These are phyloP conservation scores for Gossypium raimondii DNA, from an alignment of 345 rosid genomes.

Conservation along the genomic window DNA sequence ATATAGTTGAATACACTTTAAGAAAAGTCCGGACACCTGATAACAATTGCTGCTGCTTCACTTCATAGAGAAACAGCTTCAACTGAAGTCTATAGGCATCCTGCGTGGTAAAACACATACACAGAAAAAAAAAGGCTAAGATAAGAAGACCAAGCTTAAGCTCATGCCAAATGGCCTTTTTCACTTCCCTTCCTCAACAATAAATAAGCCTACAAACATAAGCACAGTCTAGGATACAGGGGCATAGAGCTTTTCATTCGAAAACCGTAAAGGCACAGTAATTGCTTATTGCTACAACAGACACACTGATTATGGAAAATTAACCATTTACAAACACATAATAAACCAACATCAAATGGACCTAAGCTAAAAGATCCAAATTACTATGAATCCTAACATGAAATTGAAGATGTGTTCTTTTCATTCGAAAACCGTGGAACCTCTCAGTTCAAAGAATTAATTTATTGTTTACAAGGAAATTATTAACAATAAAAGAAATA, in stretches of 20 bases:
- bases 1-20: conserved; percentile 81
- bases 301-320: background rate
- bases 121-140: background rate
- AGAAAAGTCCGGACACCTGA: conserved; percentile 80
- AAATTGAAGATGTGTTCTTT: background rate
- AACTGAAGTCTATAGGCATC: conserved; percentile 94
- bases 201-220: background rate
- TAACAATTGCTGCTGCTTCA: conserved; percentile 87
- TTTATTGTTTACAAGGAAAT: background rate
- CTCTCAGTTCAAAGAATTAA: background rate
- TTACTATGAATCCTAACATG: background rate
- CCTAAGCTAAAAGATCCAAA: background rate
- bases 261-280: too few relatives aligned
- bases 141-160: background rate
- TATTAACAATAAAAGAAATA: background rate
- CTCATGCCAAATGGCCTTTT: background rate
- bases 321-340: background rate
- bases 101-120: conserved; percentile 28
- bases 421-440: background rate
- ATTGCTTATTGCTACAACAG: background rate
- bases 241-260: background rate
- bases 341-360: background rate
- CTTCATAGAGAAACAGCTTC: conserved; percentile 92
- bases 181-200: background rate
- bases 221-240: background rate